Percentiles rank a stretch among this genome's conserved stretches.
phyloP scores from a whole-genome alignment of 163 green algal species.

The Coccomyxa subellipsoidea region DNA sequence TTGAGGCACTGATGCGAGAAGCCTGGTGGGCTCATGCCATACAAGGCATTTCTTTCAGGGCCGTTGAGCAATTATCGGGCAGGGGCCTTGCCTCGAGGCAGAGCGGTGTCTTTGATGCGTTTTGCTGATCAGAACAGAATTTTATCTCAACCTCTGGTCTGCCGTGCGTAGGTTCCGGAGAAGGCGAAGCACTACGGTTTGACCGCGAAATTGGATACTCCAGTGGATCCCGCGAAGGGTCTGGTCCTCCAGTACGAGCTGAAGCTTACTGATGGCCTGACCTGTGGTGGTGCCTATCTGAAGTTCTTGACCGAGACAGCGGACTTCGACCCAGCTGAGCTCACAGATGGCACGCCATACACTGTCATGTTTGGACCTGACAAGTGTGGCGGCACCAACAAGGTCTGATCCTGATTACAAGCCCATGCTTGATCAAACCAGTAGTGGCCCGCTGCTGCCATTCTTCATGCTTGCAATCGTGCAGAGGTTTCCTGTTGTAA shows the following conservation, averaged over 20 bases:
- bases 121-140: background rate
- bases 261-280: constrained; percentile 58
- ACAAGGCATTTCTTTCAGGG: too few relatives aligned
- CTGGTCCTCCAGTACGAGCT: constrained; percentile 87
- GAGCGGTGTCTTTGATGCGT: background rate
- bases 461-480: background rate
- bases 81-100: background rate
- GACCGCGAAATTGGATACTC: constrained; percentile 42
- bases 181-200: constrained; percentile 81
- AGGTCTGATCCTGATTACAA: constrained; percentile 35
- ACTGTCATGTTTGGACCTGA: constrained; percentile 96
- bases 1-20: background rate
- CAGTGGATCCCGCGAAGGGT: constrained; percentile 60
- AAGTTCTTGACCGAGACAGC: constrained; percentile 78
- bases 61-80: background rate
- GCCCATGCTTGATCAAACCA: background rate
- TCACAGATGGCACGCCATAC: constrained; percentile 78
- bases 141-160: background rate
- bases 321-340: constrained; percentile 51
- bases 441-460: background rate
- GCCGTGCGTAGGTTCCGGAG: constrained; percentile 50
- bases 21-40: too few relatives aligned
- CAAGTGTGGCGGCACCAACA: constrained; percentile 83
- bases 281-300: constrained; percentile 88
- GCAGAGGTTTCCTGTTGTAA: background rate